Base-by-base conservation (phyloP, 2,329 filamentous ascomycete species). In the Xylaria sp. region DNA sequence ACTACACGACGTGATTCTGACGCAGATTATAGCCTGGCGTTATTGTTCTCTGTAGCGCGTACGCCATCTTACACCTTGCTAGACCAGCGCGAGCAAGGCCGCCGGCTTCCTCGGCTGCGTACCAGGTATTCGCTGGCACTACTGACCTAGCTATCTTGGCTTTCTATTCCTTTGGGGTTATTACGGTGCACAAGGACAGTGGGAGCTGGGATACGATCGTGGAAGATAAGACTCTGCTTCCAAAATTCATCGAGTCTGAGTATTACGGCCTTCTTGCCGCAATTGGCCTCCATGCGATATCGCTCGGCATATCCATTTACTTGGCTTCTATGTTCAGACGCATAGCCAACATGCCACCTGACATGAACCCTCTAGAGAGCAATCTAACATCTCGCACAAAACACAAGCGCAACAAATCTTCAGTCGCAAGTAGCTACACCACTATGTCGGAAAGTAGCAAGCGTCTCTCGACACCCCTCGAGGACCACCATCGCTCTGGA, bases 341-440 rank as follows among this genome's bases (percentile, higher is more conserved):
- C 76, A 98, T 98, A 75, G 85, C 90, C 5, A 84, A 86, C 23
- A 86, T 98, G 78, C 95, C 95, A 5, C 94, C 95, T 0, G 95
- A 98, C 77, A 93, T 97, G 92, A 98, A 98, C 78, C 95, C 95
- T 1, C 85, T 98, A 16, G 94, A 98, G 78, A 89, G 92, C 72
- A 91, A 95, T 75, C 83, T 97, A 66, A 98, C 94, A 1, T 90
- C 93, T 12, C 88, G 91, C 27, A 83, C 81, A 27, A 74, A 72
- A 47, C 93, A 97, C 81, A 94, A 94, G 84, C 89, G 92, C 76
- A 94, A 92, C 79, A 88, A 87, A 79, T 87, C 86, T 1, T 88
- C 86, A 1, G 75, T 88, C 32, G 81, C 83, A 3, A 87, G 84
- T 1, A 77, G 78, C 6, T 82, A 81, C 71, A 85, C 81, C 10